These are phyloP conservation scores for Fusarium poae DNA, from an alignment of 2,329 filamentous ascomycete genomes.

Conservation along the genomic window DNA sequence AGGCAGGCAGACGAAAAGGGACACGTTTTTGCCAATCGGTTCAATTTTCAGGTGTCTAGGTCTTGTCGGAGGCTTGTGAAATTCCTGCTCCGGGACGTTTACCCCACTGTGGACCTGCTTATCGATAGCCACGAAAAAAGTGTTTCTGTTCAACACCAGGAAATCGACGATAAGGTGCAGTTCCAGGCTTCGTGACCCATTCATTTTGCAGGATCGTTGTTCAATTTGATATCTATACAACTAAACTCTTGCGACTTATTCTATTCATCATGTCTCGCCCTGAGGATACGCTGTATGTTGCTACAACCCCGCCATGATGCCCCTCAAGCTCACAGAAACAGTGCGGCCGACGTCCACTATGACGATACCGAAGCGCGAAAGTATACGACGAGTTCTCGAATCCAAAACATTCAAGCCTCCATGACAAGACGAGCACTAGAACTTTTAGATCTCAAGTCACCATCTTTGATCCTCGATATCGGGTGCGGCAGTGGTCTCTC, in stretches of 20 bases:
- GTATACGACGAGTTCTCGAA: conserved; percentile 96
- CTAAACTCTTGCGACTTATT: not conserved
- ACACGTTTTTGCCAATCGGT: conserved; percentile 47
- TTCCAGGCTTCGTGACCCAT: conserved; percentile 6
- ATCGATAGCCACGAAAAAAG: conserved; percentile 51
- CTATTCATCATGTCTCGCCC: conserved; percentile 86
- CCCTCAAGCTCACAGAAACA: conserved; percentile 56
- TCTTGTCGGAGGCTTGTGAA: not conserved
- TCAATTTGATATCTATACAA: not conserved
- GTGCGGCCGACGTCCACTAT: conserved; percentile 97
- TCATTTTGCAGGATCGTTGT: not conserved
- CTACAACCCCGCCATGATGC: conserved; percentile 38
- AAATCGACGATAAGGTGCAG: conserved; percentile 26
- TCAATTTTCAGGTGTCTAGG: conserved; percentile 27
- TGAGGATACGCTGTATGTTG: conserved; percentile 87
- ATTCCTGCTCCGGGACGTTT: conserved; percentile 15
- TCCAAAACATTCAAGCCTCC: conserved; percentile 91
- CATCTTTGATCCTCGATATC: conserved; percentile 94
- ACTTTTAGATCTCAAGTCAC: conserved; percentile 82
- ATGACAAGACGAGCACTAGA: conserved; percentile 96
- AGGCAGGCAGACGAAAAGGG: conserved; percentile 17
- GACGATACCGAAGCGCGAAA: conserved; percentile 95
- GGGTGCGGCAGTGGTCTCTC: conserved; percentile 96
- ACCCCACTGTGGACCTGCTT: conserved; percentile 30
- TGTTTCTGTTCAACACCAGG: conserved; percentile 36